phyloP scores from a whole-genome alignment of 352 stramenopile species.

The Globisporangium cederbergense region DNA sequence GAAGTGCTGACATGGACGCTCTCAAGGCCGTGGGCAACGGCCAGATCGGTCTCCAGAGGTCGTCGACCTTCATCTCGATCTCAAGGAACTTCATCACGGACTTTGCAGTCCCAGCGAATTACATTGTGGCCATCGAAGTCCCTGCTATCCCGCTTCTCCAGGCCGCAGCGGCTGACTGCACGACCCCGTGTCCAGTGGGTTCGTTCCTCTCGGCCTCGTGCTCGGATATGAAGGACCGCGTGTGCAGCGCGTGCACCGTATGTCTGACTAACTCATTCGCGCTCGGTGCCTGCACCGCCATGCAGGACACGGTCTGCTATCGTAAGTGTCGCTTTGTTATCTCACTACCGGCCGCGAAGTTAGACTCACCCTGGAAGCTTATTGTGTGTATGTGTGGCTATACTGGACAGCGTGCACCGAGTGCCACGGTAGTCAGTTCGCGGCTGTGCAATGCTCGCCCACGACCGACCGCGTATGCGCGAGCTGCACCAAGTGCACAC shows the following conservation, averaged over 20 bases:
- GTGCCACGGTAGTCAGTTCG: constrained; percentile 50
- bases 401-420: constrained; percentile 55
- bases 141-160: constrained; percentile 26
- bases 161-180: constrained; percentile 47
- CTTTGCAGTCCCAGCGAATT: constrained; percentile 39
- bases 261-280: constrained; percentile 62
- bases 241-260: constrained; percentile 50
- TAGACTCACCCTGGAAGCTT: neutral
- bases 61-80: constrained; percentile 52
- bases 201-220: constrained; percentile 53
- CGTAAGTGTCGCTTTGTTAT: constrained; percentile 33
- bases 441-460: constrained; percentile 38
- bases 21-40: constrained; percentile 40
- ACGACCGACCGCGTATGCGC: constrained; percentile 56
- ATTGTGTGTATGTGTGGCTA: neutral
- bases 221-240: constrained; percentile 54
- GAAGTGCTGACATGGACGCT: constrained; percentile 30
- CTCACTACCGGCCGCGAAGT: neutral
- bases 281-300: constrained; percentile 37
- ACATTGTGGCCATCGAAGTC: constrained; percentile 22
- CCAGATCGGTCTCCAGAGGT: constrained; percentile 38
- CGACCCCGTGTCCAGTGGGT: constrained; percentile 36
- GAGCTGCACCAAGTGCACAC: constrained; percentile 59
- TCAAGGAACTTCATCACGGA: constrained; percentile 36
- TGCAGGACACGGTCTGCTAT: constrained; percentile 63